Base-by-base conservation (phyloP, 768 basidiomycete species). In the Termitomyces sp. region DNA sequence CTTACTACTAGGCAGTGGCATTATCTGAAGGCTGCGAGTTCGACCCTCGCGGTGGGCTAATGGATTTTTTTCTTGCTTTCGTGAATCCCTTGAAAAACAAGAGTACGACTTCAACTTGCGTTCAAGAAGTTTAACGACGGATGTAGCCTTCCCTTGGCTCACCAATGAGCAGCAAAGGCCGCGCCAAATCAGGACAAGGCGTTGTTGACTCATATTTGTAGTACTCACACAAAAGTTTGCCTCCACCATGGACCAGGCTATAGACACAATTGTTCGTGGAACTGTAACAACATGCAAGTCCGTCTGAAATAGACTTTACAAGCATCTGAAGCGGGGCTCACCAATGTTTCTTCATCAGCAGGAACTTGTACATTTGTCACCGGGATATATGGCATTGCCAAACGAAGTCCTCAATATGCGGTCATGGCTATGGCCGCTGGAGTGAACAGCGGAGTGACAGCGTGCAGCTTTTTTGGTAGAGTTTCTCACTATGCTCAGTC, bases 1-100 rank as follows among this genome's bases (percentile, higher is more conserved):
- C 57, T 61, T 43, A 43, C 42, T n/a, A 13, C 12, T 47, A 54
- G 53, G 63, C 47, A 46, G 54, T 16, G 4, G 56, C 13, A 62
- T n/a, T n/a, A n/a, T 87, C 85, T 87, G 83, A 87, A 87, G 85
- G 85, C 82, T 87, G 85, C 85, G 85, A 84, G 85, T 87, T 87
- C 85, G 85, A 87, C 79, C 85, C 85, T 84, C 85, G 85, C 85
- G 85, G 61, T 62, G 61, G 62, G 62, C 57, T 61, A 60, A 34
- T 42, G 14, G 18, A 42, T 12, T 20, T 41, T 20, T 41, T 41
- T 8, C 6, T 2, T 1, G 36, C 7, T 37, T 36, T 16, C 5
- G 13, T 36, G n/a, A n/a, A n/a, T n/a, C n/a, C n/a, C n/a, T n/a
- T n/a, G n/a, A n/a, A n/a, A n/a, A n/a, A n/a, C n/a, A n/a, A n/a